These are phyloP conservation scores for Pseudofabraea citricarpa DNA, from an alignment of 2,329 filamentous ascomycete genomes.

Conservation along the genomic window DNA sequence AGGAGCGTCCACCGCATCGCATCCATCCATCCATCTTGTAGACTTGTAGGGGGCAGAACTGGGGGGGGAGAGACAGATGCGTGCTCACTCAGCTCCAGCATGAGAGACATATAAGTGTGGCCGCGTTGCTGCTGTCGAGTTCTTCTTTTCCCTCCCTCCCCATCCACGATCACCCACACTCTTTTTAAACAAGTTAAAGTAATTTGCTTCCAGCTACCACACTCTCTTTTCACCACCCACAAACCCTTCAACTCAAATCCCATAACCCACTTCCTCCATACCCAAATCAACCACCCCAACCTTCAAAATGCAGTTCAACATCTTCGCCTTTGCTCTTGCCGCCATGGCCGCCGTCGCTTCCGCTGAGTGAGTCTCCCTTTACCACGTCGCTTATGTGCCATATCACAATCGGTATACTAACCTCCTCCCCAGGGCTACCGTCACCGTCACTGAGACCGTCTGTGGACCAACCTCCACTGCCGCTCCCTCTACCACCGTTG, in stretches of 20 bases:
- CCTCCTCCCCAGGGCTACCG: neutral
- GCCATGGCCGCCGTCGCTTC: constrained; percentile 22
- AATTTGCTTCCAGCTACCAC: constrained; percentile 12
- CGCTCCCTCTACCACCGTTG: constrained; percentile 4
- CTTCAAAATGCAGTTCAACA: constrained; percentile 30
- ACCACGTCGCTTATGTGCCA: neutral
- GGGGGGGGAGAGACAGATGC: constrained; percentile 2
- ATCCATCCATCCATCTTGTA: no score
- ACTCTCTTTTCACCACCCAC: constrained; percentile 12
- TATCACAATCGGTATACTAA: neutral
- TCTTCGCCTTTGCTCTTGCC: constrained; percentile 22
- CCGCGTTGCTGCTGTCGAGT: constrained; percentile 3
- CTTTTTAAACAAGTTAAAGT: constrained; percentile 20
- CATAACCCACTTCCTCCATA: constrained; percentile 10
- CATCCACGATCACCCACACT: constrained; percentile 26
- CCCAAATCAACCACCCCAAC: constrained; percentile 15
- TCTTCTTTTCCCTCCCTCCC: constrained; percentile 10
- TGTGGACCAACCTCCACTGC: constrained; percentile 5
- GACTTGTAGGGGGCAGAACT: no score
- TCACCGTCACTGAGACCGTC: constrained; percentile 5
- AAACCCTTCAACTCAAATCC: constrained; percentile 8
- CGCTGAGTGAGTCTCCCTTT: neutral
- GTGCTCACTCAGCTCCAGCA: neutral
- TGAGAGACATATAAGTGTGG: constrained; percentile 1
- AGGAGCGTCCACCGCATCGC: no score